Evolutionary conservation across 75 land plant species (phyloP), one percentile per base, ranked within the genome.

Genomic region (Pinus tabuliformis): DNA sequence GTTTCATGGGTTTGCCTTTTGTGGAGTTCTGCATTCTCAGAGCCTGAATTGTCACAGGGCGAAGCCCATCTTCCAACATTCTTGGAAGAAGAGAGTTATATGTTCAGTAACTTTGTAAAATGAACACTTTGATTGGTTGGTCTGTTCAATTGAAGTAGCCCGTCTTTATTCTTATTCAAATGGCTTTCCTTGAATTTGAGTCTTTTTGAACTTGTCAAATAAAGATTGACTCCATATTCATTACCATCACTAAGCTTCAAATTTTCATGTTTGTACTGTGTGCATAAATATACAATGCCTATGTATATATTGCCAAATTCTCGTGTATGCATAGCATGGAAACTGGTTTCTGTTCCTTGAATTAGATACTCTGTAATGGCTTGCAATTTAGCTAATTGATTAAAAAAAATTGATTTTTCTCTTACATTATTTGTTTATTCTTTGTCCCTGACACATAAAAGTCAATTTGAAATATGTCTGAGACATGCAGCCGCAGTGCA

Each of bases 401-500:
- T 11, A 2, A 22, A 61, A 61, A 3, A 13, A 3, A 26, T 14
- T 61, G 22, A 24, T 3, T 61, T 61, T 61, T 20, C 30, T 9
- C 63, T 16, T 24, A 9, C 63, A 22, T 24, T 12, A 24, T 13
- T 12, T 6, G 26, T 61, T 61, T 24, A 24, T 26, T 14, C 3
- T 22, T 22, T 45, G 52, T 0, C 63, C 26, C 26, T 22, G 3
- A 22, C 63, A 61, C 17, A 13, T 61, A 20, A 24, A 61, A 61
- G 4, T 61, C 42, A 39, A 39, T 24, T 61, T 17, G 30, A 24
- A 61, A 22, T 24, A 14, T 61, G 11, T 8, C 26, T 61, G 70
- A 61, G 63, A 61, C 14, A 61, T 81, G 74, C 85, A 95, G 98
- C 85, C 68, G 75, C 82, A 63, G 93, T 95, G 42, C 88, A 93